Evolutionary conservation across 352 stramenopile species (phyloP).

Genomic region (Peronospora destructor): DNA sequence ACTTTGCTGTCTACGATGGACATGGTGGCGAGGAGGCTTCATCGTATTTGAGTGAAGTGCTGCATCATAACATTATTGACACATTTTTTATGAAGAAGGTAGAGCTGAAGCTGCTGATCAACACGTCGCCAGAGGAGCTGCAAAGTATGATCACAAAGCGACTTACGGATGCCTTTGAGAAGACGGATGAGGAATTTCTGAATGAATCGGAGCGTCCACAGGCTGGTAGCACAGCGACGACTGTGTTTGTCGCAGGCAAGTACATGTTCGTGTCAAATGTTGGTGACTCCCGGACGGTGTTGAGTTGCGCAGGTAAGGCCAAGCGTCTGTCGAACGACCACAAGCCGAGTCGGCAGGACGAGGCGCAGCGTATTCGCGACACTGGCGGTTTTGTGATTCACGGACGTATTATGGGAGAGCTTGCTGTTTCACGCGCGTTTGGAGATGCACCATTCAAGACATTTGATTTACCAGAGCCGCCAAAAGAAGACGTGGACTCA

Average conservation of each 20-base stretch:
- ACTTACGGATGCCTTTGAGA: constrained; percentile 52
- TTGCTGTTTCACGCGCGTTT: constrained; percentile 77
- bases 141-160: constrained; percentile 48
- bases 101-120: constrained; percentile 32
- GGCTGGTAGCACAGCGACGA: constrained; percentile 91
- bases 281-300: constrained; percentile 91
- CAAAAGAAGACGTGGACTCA: constrained; percentile 31
- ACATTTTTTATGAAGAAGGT: constrained; percentile 48
- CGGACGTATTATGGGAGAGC: constrained; percentile 90
- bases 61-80: constrained; percentile 65
- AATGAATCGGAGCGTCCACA: constrained; percentile 55
- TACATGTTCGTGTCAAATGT: constrained; percentile 94
- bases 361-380: constrained; percentile 92
- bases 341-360: constrained; percentile 90
- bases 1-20: constrained; percentile 95
- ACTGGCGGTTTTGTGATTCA: constrained; percentile 88
- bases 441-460: constrained; percentile 95
- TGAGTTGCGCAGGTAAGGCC: constrained; percentile 84
- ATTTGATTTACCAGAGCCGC: constrained; percentile 56
- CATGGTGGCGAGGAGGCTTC: constrained; percentile 92
- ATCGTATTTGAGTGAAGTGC: constrained; percentile 75
- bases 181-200: constrained; percentile 68
- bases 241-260: constrained; percentile 89
- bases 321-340: constrained; percentile 94
- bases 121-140: constrained; percentile 32